These are phyloP conservation scores for Phytophthora capsici DNA, from an alignment of 352 stramenopile species.

Conservation along the genomic window DNA sequence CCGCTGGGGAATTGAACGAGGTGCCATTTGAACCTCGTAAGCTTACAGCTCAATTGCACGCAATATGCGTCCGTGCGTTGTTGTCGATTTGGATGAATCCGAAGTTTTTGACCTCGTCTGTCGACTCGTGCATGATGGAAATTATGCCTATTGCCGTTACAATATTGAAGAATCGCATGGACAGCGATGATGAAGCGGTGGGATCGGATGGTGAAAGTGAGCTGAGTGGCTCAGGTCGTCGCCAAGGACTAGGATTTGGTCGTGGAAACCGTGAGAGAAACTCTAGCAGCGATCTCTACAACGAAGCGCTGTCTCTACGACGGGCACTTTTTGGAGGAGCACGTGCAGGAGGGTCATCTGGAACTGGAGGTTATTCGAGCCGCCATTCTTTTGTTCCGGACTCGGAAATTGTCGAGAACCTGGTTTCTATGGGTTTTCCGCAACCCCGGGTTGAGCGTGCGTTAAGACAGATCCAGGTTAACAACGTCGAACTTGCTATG, in stretches of 20 bases:
- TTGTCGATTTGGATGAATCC: slow-evolving; percentile 67
- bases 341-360: slow-evolving; percentile 18
- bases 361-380: slow-evolving; percentile 28
- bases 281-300: slow-evolving; percentile 39
- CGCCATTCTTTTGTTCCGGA: slow-evolving; percentile 88
- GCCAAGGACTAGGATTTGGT: slow-evolving; percentile 47
- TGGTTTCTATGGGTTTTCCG: slow-evolving; percentile 96
- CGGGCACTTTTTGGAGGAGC: slow-evolving; percentile 56
- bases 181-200: slow-evolving; percentile 40
- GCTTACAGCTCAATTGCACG: slow-evolving; percentile 70
- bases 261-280: slow-evolving; percentile 40
- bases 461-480: slow-evolving; percentile 88
- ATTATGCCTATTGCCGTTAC: slow-evolving; percentile 77
- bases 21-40: slow-evolving; percentile 54
- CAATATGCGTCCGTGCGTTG: slow-evolving; percentile 60
- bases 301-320: slow-evolving; percentile 53
- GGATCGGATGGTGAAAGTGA: slow-evolving; percentile 39
- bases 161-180: slow-evolving; percentile 79
- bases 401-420: slow-evolving; percentile 89
- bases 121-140: slow-evolving; percentile 63
- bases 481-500: slow-evolving; percentile 96
- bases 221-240: slow-evolving; percentile 29
- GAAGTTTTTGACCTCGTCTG: slow-evolving; percentile 45
- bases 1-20: slow-evolving; percentile 36
- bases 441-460: slow-evolving; percentile 90